Percentiles rank a stretch among this genome's conserved stretches.
phyloP scores from a whole-genome alignment of 768 basidiomycete genomes.

The Multifurca ochricompacta region DNA sequence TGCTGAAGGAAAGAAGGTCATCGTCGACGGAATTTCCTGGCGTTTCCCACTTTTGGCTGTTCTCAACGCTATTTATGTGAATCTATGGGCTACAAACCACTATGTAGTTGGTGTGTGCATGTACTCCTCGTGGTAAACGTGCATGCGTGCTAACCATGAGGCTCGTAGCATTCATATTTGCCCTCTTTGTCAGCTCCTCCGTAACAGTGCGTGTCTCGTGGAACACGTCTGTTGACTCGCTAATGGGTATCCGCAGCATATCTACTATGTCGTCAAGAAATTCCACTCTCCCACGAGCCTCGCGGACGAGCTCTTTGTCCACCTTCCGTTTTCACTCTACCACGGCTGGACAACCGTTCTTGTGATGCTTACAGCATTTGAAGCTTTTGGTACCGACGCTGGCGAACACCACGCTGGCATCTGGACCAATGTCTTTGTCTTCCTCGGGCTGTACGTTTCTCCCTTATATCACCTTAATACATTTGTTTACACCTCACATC shows the following conservation, averaged over 20 bases:
- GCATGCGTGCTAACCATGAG: conserved; percentile 4
- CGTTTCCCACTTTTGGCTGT: conserved; percentile 82
- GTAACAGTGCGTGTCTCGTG: conserved; percentile 35
- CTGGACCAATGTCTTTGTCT: conserved; percentile 93
- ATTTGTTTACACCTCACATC: neutral
- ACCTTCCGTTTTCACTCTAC: conserved; percentile 93
- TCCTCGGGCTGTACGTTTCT: conserved; percentile 68
- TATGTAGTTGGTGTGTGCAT: conserved; percentile 52
- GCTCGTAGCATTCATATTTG: conserved; percentile 69
- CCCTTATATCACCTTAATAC: neutral
- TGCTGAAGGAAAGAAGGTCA: conserved; percentile 60
- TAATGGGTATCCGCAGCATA: conserved; percentile 49
- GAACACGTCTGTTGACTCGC: conserved; percentile 26
- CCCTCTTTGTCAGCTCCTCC: conserved; percentile 77
- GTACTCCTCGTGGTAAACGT: neutral
- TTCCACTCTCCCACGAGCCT: conserved; percentile 55
- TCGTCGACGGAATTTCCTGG: conserved; percentile 88
- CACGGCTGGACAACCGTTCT: conserved; percentile 90
- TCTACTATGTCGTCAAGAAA: conserved; percentile 94
- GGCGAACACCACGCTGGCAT: conserved; percentile 56
- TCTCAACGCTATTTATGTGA: conserved; percentile 85
- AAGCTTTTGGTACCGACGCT: conserved; percentile 83
- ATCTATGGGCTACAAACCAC: conserved; percentile 72
- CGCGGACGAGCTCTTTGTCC: conserved; percentile 82
- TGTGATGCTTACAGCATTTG: conserved; percentile 73